Evolutionary conservation across 2,329 filamentous ascomycete species (phyloP).

Genomic region (Bipolaris oryzae): DNA sequence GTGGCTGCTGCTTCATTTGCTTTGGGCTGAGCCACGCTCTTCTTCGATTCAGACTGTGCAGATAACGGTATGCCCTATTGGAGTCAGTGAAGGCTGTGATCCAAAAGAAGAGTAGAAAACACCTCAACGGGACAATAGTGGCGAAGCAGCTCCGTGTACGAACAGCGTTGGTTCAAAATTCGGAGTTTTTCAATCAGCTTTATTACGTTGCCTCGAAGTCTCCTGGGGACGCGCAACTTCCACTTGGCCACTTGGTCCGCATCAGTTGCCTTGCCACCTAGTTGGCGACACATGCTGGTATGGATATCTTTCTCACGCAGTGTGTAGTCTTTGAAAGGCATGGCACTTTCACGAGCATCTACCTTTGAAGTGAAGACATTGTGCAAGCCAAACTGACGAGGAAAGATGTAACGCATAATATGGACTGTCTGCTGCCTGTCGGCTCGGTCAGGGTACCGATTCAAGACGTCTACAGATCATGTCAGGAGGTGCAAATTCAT

Average conservation of each 20-base stretch:
- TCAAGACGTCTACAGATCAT: conserved; percentile 71
- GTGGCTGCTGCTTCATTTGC: conserved; percentile 9
- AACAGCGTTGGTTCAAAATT: conserved; percentile 72
- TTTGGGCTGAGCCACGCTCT: conserved; percentile 27
- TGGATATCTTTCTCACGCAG: conserved; percentile 81
- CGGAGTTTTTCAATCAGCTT: conserved; percentile 72
- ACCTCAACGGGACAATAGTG: conserved; percentile 75
- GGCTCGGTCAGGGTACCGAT: conserved; percentile 64
- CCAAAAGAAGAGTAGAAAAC: neutral
- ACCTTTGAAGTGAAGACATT: conserved; percentile 84
- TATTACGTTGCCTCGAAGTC: conserved; percentile 68
- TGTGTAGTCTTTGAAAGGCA: conserved; percentile 83
- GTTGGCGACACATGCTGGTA: conserved; percentile 31
- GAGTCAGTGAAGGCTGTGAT: conserved; percentile 18
- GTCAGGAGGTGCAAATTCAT: conserved; percentile 21
- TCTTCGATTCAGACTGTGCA: conserved; percentile 35
- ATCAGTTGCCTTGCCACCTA: conserved; percentile 24
- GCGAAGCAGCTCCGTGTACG: conserved; percentile 77
- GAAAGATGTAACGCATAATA: conserved; percentile 92
- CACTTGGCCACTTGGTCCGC: conserved; percentile 41
- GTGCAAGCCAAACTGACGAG: conserved; percentile 84
- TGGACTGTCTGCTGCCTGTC: conserved; percentile 65
- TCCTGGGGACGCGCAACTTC: conserved; percentile 60
- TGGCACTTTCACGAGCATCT: conserved; percentile 68
- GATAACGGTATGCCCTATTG: conserved; percentile 34